Evolutionary conservation across 306 rosid genomes (phyloP), one percentile per base, ranked within the genome.

Genomic region (Fragaria nilgerrensis): DNA sequence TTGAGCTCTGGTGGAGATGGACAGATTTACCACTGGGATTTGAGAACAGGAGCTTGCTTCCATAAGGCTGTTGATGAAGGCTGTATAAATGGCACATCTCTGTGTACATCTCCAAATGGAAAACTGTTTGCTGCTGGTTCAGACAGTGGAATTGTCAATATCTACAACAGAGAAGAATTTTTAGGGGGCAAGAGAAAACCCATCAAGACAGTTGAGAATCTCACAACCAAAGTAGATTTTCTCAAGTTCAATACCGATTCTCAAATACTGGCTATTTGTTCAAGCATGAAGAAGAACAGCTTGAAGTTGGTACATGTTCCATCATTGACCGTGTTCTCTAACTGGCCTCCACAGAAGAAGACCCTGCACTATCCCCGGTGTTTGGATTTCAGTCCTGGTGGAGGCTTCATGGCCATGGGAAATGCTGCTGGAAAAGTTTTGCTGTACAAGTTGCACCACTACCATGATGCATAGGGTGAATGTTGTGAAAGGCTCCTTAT

Each of bases 11-110:
- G 99, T 2, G 97, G 97, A 3, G 99, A 95, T 63, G 97, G 97
- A 68, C 97, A 90, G 65, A 81, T 95, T 76, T 92, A 95, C 82
- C 94, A 95, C 73, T 95, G 97, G 97, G 99, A 95, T 86, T 78
- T 94, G 72, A 80, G 98, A 87, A 90, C 95, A 49, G 87, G 82
- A 85, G 77, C 95, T 62, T 92, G 96, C 85, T 49, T 93, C 39
- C 95, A 91, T 65, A 93, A 86, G 85, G 89, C 77, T 34, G 79
- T 84, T 1, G 92, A 89, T 59, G 92, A 86, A 79, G 92, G 92
- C 62, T 89, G 92, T 72, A 70, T 89, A 23, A 86, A 74, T 47
- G 86, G 90, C 2, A 86, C 89, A 6, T 22, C 89, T 45, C 82
- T 89, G 9, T 84, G 82, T 64, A 77, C 90, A n/a, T 86, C 96